Percentiles rank a stretch among this genome's conserved stretches.
phyloP scores from a whole-genome alignment of 2,329 filamentous ascomycete species.

The Colletotrichum coccodes region DNA sequence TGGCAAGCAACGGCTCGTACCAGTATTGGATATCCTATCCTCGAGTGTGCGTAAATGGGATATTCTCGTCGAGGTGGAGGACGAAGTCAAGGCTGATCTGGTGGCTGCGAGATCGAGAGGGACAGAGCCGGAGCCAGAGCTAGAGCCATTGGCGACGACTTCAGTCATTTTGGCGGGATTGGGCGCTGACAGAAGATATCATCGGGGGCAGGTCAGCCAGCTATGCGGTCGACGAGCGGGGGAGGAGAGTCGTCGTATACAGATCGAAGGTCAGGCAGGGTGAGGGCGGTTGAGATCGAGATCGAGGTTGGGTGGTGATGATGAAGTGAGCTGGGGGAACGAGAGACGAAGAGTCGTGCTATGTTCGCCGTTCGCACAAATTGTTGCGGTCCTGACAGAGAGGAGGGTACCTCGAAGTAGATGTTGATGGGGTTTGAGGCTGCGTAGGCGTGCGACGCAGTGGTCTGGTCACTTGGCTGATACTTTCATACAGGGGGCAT shows the following conservation, averaged over 20 bases:
- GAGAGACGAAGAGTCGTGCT: not conserved
- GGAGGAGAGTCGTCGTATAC: not conserved
- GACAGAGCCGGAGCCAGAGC: slow-evolving; percentile 45
- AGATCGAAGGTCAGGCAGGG: not conserved
- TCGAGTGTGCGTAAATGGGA: slow-evolving; percentile 65
- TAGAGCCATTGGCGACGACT: slow-evolving; percentile 49
- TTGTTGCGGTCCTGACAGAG: not conserved
- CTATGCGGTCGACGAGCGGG: slow-evolving; percentile 19
- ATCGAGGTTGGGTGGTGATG: not conserved
- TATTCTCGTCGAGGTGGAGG: slow-evolving; percentile 68
- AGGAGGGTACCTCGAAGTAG: slow-evolving; percentile 1
- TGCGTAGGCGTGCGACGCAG: not conserved
- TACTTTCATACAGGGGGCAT: not conserved
- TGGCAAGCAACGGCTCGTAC: slow-evolving; percentile 50
- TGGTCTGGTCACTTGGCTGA: not conserved
- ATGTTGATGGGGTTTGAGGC: not conserved
- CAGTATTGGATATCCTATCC: slow-evolving; percentile 64
- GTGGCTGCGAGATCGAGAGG: slow-evolving; percentile 61
- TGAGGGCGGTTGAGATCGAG: not conserved
- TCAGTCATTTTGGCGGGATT: slow-evolving; percentile 59
- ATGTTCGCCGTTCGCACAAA: slow-evolving; percentile 9
- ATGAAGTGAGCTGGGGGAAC: not conserved
- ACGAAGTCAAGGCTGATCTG: slow-evolving; percentile 65
- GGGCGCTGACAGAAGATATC: slow-evolving; percentile 23
- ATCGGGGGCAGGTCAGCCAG: slow-evolving; percentile 30